These are phyloP conservation scores for Gymnopilus dilepis DNA, from an alignment of 768 basidiomycete genomes.

Conservation along the genomic window DNA sequence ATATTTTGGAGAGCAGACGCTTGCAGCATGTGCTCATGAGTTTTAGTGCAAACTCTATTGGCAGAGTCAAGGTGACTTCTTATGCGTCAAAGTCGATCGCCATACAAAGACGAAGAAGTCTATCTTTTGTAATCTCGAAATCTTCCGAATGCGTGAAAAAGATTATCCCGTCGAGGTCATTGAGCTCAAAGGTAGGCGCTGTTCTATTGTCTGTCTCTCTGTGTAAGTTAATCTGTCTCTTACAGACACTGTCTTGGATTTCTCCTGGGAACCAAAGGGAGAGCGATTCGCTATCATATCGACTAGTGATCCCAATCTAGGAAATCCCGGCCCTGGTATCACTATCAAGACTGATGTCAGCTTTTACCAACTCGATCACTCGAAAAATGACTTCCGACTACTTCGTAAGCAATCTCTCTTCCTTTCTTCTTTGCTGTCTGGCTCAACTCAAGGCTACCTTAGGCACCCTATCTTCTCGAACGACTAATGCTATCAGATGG, in stretches of 20 bases:
- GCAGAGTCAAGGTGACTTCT: slow-evolving; percentile 98
- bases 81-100: slow-evolving; percentile 98
- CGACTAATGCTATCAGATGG: slow-evolving; percentile 95
- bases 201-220: not conserved
- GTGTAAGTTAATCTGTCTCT: slow-evolving; percentile 14
- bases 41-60: slow-evolving; percentile 93
- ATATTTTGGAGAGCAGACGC: slow-evolving; percentile 16
- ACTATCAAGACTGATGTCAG: slow-evolving; percentile 96
- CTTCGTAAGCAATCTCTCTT: slow-evolving; percentile 61
- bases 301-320: slow-evolving; percentile 91
- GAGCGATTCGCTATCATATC: slow-evolving; percentile 96
- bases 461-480: slow-evolving; percentile 82
- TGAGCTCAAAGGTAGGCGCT: slow-evolving; percentile 84
- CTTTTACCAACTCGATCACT: slow-evolving; percentile 93
- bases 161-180: slow-evolving; percentile 97
- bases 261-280: slow-evolving; percentile 99
- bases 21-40: not conserved
- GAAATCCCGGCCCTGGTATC: slow-evolving; percentile 86
- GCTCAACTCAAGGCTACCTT: slow-evolving; percentile 17
- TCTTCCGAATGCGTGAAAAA: slow-evolving; percentile 97
- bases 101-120: slow-evolving; percentile 99
- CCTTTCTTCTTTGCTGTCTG: not conserved
- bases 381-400: slow-evolving; percentile 92
- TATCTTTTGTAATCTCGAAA: slow-evolving; percentile 96
- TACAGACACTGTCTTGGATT: slow-evolving; percentile 90